phyloP scores from a whole-genome alignment of 1,139 yeast species.

The Geotrichum citri-aurantii region DNA sequence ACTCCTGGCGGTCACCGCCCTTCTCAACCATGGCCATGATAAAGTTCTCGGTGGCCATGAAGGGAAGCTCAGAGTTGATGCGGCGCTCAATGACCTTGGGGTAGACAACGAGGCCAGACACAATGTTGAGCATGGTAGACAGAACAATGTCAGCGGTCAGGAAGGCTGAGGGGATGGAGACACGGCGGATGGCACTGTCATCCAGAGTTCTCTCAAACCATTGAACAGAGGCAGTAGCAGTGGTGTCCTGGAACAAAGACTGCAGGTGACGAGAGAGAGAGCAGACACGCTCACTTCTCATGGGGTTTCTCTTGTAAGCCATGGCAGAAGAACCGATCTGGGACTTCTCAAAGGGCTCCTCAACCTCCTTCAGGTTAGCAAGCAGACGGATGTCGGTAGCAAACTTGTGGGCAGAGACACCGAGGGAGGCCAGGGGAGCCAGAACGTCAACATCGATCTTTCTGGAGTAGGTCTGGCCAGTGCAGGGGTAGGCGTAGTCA shows the following conservation, averaged over 20 bases:
- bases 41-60: constrained; percentile 98
- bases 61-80: constrained; percentile 89
- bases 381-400: constrained; percentile 94
- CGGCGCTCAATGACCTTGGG: constrained; percentile 98
- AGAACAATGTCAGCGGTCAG: constrained; percentile 90
- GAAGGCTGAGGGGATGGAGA: constrained; percentile 93
- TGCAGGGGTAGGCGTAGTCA: constrained; percentile 91
- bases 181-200: constrained; percentile 97
- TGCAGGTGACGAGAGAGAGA: constrained; percentile 94
- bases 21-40: constrained; percentile 99
- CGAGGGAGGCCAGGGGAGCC: constrained; percentile 89
- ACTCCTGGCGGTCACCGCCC: constrained; percentile 97
- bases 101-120: constrained; percentile 93
- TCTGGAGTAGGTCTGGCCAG: constrained; percentile 98
- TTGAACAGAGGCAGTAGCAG: constrained; percentile 95
- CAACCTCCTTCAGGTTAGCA: constrained; percentile 94
- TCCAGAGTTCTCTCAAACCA: constrained; percentile 99
- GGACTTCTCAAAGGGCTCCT: constrained; percentile 96
- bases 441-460: constrained; percentile 93
- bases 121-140: constrained; percentile 83
- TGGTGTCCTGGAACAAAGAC: constrained; percentile 83
- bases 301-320: constrained; percentile 99
- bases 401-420: constrained; percentile 95
- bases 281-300: constrained; percentile 99
- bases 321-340: constrained; percentile 98